Conservation (phyloP, 176 grass and related monocot genomes). For the Coix lacrymajobi region DNA sequence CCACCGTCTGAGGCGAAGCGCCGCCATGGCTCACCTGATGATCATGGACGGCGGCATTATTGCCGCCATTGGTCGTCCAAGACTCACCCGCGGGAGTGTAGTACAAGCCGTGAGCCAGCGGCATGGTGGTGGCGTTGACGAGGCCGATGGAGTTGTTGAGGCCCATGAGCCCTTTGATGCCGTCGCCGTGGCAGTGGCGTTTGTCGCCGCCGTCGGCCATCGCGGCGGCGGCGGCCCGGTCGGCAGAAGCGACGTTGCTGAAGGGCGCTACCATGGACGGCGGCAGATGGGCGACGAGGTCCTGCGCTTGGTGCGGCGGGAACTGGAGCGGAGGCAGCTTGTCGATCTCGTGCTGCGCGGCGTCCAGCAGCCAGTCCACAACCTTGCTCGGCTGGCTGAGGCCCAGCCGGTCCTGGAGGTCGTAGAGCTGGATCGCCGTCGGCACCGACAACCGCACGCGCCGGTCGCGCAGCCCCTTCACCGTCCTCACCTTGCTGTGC, state of each 20-base stretch:
- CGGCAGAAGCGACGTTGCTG: not conserved
- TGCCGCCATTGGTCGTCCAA: conserved; percentile 19
- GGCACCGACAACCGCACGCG: conserved; percentile 85
- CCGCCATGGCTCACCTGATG: conserved; percentile 23
- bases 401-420: conserved; percentile 90
- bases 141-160: conserved; percentile 29
- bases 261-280: conserved; percentile 28
- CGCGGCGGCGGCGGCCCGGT: not conserved
- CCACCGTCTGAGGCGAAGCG: not conserved
- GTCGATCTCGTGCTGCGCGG: conserved; percentile 89
- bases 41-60: conserved; percentile 19
- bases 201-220: conserved; percentile 20
- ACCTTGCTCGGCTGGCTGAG: conserved; percentile 96
- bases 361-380: conserved; percentile 91
- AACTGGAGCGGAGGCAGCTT: conserved; percentile 87
- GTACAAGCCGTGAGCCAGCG: conserved; percentile 40
- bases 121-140: conserved; percentile 23
- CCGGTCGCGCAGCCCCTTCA: conserved; percentile 79
- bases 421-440: conserved; percentile 95
- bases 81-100: conserved; percentile 16
- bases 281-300: conserved; percentile 39
- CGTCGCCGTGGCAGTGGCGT: not conserved
- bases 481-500: conserved; percentile 90
- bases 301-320: conserved; percentile 42
- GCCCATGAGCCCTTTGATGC: conserved; percentile 42